A percentile compares a stretch with the other conserved stretches of the same genome.
phyloP scores from a whole-genome alignment of 2,329 filamentous ascomycete genomes.

The Ophiocordyceps australis region DNA sequence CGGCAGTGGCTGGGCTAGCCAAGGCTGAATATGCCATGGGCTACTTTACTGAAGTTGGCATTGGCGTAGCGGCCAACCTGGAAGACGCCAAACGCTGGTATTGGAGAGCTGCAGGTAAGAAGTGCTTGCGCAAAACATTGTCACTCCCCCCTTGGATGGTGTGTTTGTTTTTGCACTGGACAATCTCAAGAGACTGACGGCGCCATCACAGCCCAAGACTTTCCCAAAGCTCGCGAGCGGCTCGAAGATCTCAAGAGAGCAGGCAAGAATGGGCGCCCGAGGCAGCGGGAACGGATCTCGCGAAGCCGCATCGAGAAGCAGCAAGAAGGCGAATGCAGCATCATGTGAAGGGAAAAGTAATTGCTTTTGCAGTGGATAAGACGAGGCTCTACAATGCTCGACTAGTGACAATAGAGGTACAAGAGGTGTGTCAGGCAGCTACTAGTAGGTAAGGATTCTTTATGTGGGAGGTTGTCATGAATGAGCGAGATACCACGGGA shows the following conservation, averaged over 20 bases:
- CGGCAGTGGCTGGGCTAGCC: constrained; percentile 67
- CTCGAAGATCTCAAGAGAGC: constrained; percentile 80
- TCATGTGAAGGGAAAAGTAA: constrained; percentile 45
- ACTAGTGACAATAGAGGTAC: no score
- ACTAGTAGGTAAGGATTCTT: no score
- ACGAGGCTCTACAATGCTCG: no score
- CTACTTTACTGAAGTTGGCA: constrained; percentile 91
- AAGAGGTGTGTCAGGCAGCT: no score
- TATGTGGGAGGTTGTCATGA: no score
- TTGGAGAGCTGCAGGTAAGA: constrained; percentile 87
- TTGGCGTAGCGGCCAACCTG: constrained; percentile 68
- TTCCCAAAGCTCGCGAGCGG: constrained; percentile 79
- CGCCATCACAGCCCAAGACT: constrained; percentile 60
- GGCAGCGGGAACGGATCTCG: constrained; percentile 61
- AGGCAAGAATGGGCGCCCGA: constrained; percentile 47
- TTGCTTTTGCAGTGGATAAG: background rate
- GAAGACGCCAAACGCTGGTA: constrained; percentile 98
- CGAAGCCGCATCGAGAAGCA: constrained; percentile 67
- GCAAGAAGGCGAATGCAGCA: constrained; percentile 71
- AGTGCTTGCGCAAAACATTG: no score
- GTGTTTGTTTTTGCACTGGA: no score
- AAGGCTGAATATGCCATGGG: constrained; percentile 98
- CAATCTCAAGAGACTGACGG: no score
- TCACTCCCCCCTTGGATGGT: no score
- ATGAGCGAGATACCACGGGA: no score